phyloP scores from a whole-genome alignment of 2,329 filamentous ascomycete genomes.

The Phyllosticta paracitricarpa region DNA sequence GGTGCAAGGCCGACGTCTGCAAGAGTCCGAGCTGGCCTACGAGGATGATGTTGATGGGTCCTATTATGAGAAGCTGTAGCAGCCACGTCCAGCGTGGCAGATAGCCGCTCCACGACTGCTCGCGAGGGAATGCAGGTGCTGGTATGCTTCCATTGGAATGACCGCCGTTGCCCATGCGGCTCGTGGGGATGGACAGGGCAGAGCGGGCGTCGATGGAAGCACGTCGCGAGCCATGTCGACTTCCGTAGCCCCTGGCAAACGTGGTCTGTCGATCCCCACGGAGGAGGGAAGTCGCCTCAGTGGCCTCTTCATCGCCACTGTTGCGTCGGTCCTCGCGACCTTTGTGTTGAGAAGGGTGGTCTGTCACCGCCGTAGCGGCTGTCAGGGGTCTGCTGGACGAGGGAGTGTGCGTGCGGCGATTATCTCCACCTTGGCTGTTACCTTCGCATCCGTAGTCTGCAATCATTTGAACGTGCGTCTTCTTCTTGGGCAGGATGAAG shows the following conservation, averaged over 20 bases:
- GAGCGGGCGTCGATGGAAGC: conserved; percentile 26
- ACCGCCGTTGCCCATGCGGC: neutral
- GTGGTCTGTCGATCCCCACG: conserved; percentile 39
- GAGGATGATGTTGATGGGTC: conserved; percentile 67
- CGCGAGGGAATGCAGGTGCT: conserved; percentile 24
- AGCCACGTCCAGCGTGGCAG: conserved; percentile 82
- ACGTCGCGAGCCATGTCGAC: conserved; percentile 35
- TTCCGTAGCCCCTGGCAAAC: conserved; percentile 31
- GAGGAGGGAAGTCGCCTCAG: conserved; percentile 49
- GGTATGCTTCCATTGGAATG: neutral
- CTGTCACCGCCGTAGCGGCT: conserved; percentile 24
- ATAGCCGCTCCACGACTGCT: conserved; percentile 76
- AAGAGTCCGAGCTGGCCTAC: conserved; percentile 67
- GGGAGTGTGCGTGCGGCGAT: conserved; percentile 19
- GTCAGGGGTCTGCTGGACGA: conserved; percentile 25
- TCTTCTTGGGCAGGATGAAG: conserved; percentile 61
- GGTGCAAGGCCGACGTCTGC: conserved; percentile 59
- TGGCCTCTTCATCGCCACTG: conserved; percentile 32
- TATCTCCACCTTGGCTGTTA: conserved; percentile 10
- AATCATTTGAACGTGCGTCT: conserved; percentile 54
- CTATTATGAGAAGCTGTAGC: conserved; percentile 71
- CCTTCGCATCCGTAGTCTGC: conserved; percentile 23
- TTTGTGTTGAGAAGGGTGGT: conserved; percentile 12
- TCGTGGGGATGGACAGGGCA: conserved; percentile 4
- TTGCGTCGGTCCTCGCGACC: conserved; percentile 3